Base-by-base conservation (phyloP, 176 grass and related monocot genomes). In the Oryza rufipogon region DNA sequence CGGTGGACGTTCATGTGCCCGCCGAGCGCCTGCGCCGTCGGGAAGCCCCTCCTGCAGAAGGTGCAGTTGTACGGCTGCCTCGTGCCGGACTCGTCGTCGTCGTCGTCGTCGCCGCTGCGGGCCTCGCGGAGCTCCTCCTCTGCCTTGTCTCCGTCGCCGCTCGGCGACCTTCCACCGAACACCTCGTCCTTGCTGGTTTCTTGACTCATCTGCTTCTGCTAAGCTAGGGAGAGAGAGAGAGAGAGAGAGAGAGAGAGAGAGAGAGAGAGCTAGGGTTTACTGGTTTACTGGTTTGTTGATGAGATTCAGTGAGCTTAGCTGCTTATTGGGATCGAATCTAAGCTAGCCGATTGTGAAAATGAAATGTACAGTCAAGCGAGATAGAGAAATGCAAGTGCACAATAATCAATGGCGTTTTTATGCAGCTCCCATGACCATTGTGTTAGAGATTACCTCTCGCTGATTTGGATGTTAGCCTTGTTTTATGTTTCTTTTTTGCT, bases 1-100 rank as follows among this genome's bases (percentile, higher is more conserved):
- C 89, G 87, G 79, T 97, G 94, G 56, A 94, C 84, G 90, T 97
- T 97, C 94, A 97, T 97, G 89, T 97, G 94, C 7, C 94, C 94
- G 49, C 94, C 91, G 15, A 97, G 86, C 8, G 94, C 94, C 81
- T 97, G 94, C 65, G 94, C 91, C 68, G 92, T 94, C 33, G 90
- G 89, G 86, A 97, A 97, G 17, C 94, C 94, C 64, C 92, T 81
- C 86, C 69, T 90, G 94, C 94, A 97, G 86, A 89, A 97, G 49
- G 86, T 85, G 83, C 94, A 97, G 63, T 91, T 92, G 92, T 97
- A 94, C 75, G 87, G 87, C 76, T 91, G 89, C 46, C 80, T 52
- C 12, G 71, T 78, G 14, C 88, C 88, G 54, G 66, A 74, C 3
- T 66, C 79, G 3, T 83, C 78, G 4, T 22, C 39, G 15, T 12